Base-by-base conservation (phyloP, 352 stramenopile species). In the Paralagenidium karlingii region DNA sequence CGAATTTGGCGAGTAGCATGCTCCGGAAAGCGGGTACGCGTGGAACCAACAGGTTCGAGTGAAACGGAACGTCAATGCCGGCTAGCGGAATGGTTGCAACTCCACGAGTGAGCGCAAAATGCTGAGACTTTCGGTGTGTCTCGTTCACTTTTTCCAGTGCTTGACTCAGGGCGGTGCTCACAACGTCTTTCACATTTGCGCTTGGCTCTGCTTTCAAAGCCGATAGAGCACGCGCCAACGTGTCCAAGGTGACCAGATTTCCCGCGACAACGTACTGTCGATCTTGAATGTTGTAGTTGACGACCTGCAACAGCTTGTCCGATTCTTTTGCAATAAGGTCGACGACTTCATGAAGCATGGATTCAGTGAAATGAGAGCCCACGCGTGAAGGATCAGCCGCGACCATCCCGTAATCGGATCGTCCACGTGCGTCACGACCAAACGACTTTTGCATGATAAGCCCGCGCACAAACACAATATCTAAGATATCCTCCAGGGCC, bases 41-140 rank as follows among this genome's bases (percentile, higher is more conserved):
- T 29, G 56, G 54, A 15, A 89, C 65, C 8, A 94, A 60, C 52
- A 86, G 66, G 28, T 67, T 51, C 21, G 78, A 92, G 53, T 94
- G 81, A 56, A 94, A 94, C n/a, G 81, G 81, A 15, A 94, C 78
- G 38, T 94, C 81, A 39, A 94, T 91, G 21, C 78, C 78, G n/a
- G 68, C 58, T 10, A 94, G 66, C 33, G 81, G 81, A 29, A 94
- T 90, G 0, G 81, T 94, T 13, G 79, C 74, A 9, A 62, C 43
- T 3, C 81, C 76, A 58, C 68, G 60, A 8, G 76, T 30, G 10
- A 91, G 47, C 1, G 50, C 63, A 29, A 86, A 85, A 16, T 33
- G 28, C 16, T 13, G 13, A 33, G 28, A 13, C 19, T 60, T 58
- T 55, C 68, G 64, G n/a, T 70, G 65, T 20, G 38, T 49, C 37